A percentile compares a stretch with the other conserved stretches of the same genome.
phyloP scores from a whole-genome alignment of 306 rosid species.

The Psophocarpus tetragonolobus region DNA sequence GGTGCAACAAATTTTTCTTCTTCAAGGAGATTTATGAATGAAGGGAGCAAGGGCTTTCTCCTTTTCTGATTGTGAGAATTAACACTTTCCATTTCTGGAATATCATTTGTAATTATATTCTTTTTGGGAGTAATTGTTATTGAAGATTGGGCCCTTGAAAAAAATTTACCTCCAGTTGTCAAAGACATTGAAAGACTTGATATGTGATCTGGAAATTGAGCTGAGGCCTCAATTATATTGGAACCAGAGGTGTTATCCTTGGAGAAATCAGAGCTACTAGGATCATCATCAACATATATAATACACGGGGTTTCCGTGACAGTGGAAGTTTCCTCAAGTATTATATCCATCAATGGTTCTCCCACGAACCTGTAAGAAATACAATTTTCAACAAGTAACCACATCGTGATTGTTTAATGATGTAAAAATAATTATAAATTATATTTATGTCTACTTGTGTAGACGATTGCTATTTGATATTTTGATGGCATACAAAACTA shows the following conservation, averaged over 20 bases:
- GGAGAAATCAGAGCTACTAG: slow-evolving; percentile 53
- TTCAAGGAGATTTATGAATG: slow-evolving; percentile 43
- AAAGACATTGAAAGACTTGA: slow-evolving; percentile 35
- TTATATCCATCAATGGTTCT: slow-evolving; percentile 40
- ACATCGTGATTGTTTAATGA: not conserved
- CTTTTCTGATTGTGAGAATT: slow-evolving; percentile 78
- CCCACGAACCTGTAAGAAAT: slow-evolving; percentile 52
- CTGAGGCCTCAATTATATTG: slow-evolving; percentile 53
- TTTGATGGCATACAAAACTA: slow-evolving; percentile 4
- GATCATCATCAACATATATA: slow-evolving; percentile 28
- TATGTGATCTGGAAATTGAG: slow-evolving; percentile 46
- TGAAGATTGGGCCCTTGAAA: slow-evolving; percentile 46
- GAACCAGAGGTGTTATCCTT: slow-evolving; percentile 54
- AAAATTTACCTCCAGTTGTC: slow-evolving; percentile 33
- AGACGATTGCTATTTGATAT: not conserved
- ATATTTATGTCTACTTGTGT: not conserved
- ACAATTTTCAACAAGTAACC: slow-evolving; percentile 35
- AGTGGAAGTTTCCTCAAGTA: slow-evolving; percentile 52
- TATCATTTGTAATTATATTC: slow-evolving; percentile 40
- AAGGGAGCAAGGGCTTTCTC: slow-evolving; percentile 54
- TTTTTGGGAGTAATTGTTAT: slow-evolving; percentile 61
- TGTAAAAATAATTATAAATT: not conserved
- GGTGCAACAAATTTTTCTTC: slow-evolving; percentile 46
- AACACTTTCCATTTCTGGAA: slow-evolving; percentile 74
- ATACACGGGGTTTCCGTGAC: slow-evolving; percentile 60